phyloP scores from a whole-genome alignment of 73 alveolate genomes.

The Diophrys sp. region DNA sequence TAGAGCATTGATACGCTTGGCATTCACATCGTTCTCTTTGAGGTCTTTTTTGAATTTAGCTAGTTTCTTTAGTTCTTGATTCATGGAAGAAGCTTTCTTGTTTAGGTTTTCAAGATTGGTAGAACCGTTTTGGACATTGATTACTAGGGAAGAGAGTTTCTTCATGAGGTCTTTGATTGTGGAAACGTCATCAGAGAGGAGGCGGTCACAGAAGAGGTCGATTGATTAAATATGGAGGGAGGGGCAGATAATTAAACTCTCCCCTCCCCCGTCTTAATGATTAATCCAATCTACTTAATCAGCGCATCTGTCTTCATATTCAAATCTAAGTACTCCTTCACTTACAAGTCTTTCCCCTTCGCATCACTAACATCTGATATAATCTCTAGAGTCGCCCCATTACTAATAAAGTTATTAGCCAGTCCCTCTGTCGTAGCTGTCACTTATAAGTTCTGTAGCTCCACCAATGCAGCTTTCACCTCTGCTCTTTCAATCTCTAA shows the following conservation, averaged over 20 bases:
- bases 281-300: not conserved
- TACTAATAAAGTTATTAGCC: not conserved
- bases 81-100: not conserved
- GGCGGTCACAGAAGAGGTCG: not conserved
- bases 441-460: not conserved
- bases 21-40: not conserved
- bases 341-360: not conserved
- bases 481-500: not conserved
- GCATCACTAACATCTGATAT: not conserved
- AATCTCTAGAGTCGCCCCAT: not conserved
- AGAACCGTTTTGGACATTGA: not conserved
- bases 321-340: not conserved
- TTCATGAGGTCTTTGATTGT: not conserved
- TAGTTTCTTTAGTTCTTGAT: not conserved
- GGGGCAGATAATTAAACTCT: too few species aligned
- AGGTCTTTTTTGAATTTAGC: not conserved
- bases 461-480: not conserved
- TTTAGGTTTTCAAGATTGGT: not conserved
- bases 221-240: too few species aligned
- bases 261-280: too few species aligned
- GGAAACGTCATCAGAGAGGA: not conserved
- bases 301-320: not conserved
- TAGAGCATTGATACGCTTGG: not conserved
- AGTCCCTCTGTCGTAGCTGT: not conserved
- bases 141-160: not conserved